phyloP scores from a whole-genome alignment of 2,329 filamentous ascomycete genomes.

The Claviceps sorghi region DNA sequence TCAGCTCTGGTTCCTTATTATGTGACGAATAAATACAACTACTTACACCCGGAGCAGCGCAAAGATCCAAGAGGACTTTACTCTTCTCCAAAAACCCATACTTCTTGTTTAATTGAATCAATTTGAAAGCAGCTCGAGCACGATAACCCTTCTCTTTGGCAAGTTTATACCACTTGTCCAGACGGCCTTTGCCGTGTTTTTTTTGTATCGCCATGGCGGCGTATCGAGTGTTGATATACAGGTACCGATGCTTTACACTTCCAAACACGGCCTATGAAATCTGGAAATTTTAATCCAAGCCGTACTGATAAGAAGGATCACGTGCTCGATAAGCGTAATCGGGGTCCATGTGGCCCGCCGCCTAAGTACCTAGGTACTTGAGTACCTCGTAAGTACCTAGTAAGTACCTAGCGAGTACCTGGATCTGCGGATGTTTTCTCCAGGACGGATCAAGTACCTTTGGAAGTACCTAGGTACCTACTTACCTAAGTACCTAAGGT shows the following conservation, averaged over 20 bases:
- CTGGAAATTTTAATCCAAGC: slow-evolving; percentile 20
- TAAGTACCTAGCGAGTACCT: too few relatives aligned
- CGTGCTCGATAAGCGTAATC: slow-evolving; percentile 4
- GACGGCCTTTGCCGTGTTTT: slow-evolving; percentile 95
- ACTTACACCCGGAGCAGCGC: slow-evolving; percentile 79
- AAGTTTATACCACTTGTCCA: slow-evolving; percentile 98
- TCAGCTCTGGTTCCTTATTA: background rate
- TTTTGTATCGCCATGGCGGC: slow-evolving; percentile 81
- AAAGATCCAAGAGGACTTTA: slow-evolving; percentile 92
- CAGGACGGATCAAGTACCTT: too few relatives aligned
- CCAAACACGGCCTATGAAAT: slow-evolving; percentile 4
- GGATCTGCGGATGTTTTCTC: too few relatives aligned
- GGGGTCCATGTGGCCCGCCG: too few relatives aligned
- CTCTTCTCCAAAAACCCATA: slow-evolving; percentile 97
- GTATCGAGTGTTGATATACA: slow-evolving; percentile 1
- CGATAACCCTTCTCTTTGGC: slow-evolving; percentile 97
- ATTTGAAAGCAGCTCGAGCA: slow-evolving; percentile 90
- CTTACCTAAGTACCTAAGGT: too few relatives aligned
- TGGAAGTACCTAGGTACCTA: too few relatives aligned
- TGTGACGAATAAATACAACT: background rate
- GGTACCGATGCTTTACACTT: background rate
- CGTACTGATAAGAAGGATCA: slow-evolving; percentile 13
- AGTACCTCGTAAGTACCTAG: too few relatives aligned
- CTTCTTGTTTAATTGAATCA: slow-evolving; percentile 97
- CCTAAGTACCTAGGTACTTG: too few relatives aligned